These are phyloP conservation scores for Stemphylium vesicarium DNA, from an alignment of 2,329 filamentous ascomycete genomes.

Conservation along the genomic window DNA sequence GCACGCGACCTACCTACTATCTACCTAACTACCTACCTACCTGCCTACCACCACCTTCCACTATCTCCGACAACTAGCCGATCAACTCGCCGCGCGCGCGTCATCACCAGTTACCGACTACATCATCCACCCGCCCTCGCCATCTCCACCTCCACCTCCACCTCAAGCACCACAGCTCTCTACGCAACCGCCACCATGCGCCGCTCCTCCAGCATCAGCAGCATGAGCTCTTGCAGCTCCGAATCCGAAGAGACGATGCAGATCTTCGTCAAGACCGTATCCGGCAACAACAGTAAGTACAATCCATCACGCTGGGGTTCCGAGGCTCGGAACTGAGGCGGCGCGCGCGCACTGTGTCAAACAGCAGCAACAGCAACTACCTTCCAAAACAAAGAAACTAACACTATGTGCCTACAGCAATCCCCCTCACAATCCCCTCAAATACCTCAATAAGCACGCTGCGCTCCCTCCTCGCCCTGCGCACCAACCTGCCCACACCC, in stretches of 20 bases:
- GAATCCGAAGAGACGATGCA: constrained; percentile 62
- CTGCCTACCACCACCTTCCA: background rate
- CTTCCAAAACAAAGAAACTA: constrained; percentile 10
- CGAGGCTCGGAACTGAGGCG: constrained; percentile 14
- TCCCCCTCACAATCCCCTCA: constrained; percentile 62
- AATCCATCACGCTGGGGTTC: constrained; percentile 36
- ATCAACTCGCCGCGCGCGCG: constrained; percentile 17
- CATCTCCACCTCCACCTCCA: constrained; percentile 8
- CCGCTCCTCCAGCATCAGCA: constrained; percentile 50
- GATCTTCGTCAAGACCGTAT: constrained; percentile 66
- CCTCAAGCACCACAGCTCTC: constrained; percentile 23
- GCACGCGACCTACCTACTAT: background rate
- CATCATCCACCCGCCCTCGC: constrained; percentile 2
- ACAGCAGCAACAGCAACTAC: background rate
- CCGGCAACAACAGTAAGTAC: constrained; percentile 59
- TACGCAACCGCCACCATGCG: constrained; percentile 35
- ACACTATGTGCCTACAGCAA: constrained; percentile 53
- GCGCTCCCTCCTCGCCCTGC: constrained; percentile 62
- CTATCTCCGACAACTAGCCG: constrained; percentile 19
- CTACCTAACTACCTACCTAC: background rate
- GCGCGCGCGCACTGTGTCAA: background rate
- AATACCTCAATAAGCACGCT: constrained; percentile 63
- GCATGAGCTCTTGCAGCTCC: constrained; percentile 50
- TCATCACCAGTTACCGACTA: constrained; percentile 14
- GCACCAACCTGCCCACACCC: constrained; percentile 59